Base-by-base conservation (phyloP, 2,329 filamentous ascomycete species). In the Fusarium pseudograminearum region DNA sequence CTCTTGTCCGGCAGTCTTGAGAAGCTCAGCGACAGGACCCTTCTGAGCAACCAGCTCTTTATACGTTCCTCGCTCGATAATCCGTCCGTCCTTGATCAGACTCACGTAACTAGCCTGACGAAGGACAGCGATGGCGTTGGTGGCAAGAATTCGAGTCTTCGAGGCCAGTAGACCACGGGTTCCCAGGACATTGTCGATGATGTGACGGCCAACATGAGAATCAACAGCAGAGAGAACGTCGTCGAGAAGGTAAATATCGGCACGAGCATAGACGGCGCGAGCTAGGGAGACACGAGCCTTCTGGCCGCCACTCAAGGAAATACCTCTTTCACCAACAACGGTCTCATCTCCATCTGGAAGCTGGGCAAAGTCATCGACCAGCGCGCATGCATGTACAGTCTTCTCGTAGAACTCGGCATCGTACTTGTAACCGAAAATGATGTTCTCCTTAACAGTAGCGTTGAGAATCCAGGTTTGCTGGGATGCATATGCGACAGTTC, bases 401-500 rank as follows among this genome's bases (percentile, higher is more conserved):
- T 92, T 90, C 58, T 98, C 93, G 81, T 99, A 99, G 80, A 99
- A 99, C 31, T 91, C 87, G 7, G 94, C 90, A 79, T 99, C 95
- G 84, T 92, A 98, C 47, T 93, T 90, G 80, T 99, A 94, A 3
- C 96, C 96, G 76, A 99, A 99, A 7, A 98, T 86, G 73, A 99
- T 97, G 77, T 99, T 99, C 77, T 99, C 96, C 74, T 94, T 93
- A 59, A 99, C 94, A 31, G 93, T 97, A 11, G 96, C 96, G 77
- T 99, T 99, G 90, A 98, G 95, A 54, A 99, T 92, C 96, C 97
- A 99, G 22, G 94, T 85, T 75, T 93, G 90, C 79, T 99, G 97
- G 18, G 94, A 93, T 61, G 97, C 96, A 78, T 98, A 99, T 2
- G 96, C 96, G 41, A 93, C 88, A 30, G 86, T 89, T 47, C 96